Percentiles rank a stretch among this genome's conserved stretches.
phyloP scores from a whole-genome alignment of 2,329 filamentous ascomycete genomes.

The Colletotrichum sp. region DNA sequence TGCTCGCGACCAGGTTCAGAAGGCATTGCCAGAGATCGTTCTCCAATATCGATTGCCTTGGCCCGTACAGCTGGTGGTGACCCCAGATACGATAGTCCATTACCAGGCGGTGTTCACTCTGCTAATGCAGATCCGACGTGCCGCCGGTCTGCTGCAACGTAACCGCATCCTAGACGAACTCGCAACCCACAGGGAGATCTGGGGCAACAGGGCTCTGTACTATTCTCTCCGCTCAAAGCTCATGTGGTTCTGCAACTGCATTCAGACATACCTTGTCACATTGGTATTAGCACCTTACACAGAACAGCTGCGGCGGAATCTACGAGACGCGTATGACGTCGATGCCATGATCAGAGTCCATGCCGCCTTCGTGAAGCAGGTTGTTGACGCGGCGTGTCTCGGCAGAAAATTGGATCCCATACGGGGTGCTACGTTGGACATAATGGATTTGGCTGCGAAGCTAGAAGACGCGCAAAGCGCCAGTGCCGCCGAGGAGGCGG shows the following conservation, averaged over 20 bases:
- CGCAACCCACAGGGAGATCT: constrained; percentile 38
- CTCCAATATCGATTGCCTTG: constrained; percentile 73
- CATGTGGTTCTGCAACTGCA: constrained; percentile 76
- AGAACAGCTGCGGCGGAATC: constrained; percentile 57
- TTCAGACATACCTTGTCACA: constrained; percentile 79
- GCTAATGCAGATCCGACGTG: constrained; percentile 78
- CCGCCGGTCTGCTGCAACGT: constrained; percentile 69
- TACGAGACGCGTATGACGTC: constrained; percentile 72
- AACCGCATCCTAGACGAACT: constrained; percentile 49
- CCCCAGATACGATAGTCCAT: constrained; percentile 62
- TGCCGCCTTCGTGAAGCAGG: constrained; percentile 62
- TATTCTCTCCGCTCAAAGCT: constrained; percentile 71
- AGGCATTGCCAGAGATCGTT: constrained; percentile 65
- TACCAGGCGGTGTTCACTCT: constrained; percentile 80
- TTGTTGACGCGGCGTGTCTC: constrained; percentile 74
- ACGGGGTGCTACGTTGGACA: constrained; percentile 72
- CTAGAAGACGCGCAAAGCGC: constrained; percentile 66
- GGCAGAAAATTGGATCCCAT: constrained; percentile 73
- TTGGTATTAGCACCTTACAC: constrained; percentile 71
- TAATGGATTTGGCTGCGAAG: constrained; percentile 76
- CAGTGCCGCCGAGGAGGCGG: constrained; percentile 40
- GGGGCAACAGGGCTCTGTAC: constrained; percentile 53
- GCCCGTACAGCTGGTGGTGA: constrained; percentile 76
- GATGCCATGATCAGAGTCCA: constrained; percentile 82
- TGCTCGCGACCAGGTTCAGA: constrained; percentile 34